Evolutionary conservation across 805 yeast species (phyloP).

Genomic region (Kuraishia hungarica): DNA sequence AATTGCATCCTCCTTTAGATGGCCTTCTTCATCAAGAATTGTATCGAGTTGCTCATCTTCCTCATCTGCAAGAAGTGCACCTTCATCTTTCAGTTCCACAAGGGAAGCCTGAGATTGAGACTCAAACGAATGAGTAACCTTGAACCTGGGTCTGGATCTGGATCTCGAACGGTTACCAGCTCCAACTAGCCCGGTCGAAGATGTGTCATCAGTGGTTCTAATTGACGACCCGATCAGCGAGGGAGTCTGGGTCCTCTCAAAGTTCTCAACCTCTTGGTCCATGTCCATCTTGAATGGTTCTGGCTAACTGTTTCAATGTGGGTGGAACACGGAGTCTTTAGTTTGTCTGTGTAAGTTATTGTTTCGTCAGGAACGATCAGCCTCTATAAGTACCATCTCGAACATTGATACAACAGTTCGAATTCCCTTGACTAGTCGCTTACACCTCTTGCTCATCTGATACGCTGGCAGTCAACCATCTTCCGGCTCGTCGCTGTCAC

Average conservation of each 20-base stretch:
- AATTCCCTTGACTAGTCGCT: neutral
- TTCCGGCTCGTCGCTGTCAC: neutral
- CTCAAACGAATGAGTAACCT: conserved; percentile 27
- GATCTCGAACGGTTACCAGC: conserved; percentile 9
- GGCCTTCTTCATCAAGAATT: conserved; percentile 45
- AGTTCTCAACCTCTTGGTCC: conserved; percentile 44
- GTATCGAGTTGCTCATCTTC: conserved; percentile 46
- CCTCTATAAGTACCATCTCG: neutral
- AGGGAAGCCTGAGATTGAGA: conserved; percentile 15
- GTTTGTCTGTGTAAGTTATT: neutral
- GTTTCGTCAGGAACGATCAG: neutral
- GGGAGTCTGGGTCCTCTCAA: conserved; percentile 37
- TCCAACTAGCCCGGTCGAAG: neutral
- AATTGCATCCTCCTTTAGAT: conserved; percentile 38
- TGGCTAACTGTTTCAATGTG: neutral
- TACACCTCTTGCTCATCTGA: neutral
- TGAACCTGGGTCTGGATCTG: conserved; percentile 27
- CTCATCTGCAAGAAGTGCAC: conserved; percentile 51
- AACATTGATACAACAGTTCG: neutral
- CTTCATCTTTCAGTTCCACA: conserved; percentile 30
- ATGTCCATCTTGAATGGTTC: conserved; percentile 30
- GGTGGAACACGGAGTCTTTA: neutral
- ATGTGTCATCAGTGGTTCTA: conserved; percentile 11
- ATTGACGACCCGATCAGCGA: conserved; percentile 47
- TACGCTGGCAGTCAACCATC: neutral